Percentiles rank a stretch among this genome's conserved stretches.
Conservation (phyloP, 306 rosid species). For the Lathyrus sativus region DNA sequence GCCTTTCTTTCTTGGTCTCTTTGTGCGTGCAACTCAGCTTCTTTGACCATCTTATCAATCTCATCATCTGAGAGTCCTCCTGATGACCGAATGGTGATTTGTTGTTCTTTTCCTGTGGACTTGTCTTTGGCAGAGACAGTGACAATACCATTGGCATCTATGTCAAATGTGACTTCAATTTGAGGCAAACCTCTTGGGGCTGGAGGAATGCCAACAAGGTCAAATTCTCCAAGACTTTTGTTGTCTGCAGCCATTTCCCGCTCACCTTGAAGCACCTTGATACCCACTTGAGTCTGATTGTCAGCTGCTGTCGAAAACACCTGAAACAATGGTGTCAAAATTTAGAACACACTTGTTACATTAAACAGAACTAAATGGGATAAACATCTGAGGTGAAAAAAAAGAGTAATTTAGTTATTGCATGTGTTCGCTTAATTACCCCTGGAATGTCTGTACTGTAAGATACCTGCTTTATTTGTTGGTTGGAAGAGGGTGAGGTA, state of each 20-base stretch:
- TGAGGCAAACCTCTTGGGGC: constrained; percentile 93
- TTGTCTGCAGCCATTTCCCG: constrained; percentile 95
- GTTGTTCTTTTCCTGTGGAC: constrained; percentile 88
- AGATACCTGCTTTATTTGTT: not conserved
- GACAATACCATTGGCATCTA: constrained; percentile 96
- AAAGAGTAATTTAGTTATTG: not conserved
- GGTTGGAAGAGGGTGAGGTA: not conserved
- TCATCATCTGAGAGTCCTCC: constrained; percentile 91
- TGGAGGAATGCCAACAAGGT: constrained; percentile 87
- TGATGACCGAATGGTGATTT: constrained; percentile 86
- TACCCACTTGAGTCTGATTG: constrained; percentile 93
- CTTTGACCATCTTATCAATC: constrained; percentile 86
- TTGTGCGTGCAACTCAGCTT: constrained; percentile 90
- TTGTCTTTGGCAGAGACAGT: constrained; percentile 98
- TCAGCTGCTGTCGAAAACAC: constrained; percentile 92
- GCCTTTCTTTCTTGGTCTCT: constrained; percentile 84
- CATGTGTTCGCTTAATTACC: not conserved
- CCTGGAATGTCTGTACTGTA: not conserved
- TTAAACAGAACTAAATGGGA: not conserved
- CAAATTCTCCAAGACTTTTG: constrained; percentile 87
- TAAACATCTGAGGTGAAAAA: not conserved
- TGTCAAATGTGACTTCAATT: constrained; percentile 90
- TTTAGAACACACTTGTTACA: constrained; percentile 25
- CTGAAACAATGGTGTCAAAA: constrained; percentile 41
- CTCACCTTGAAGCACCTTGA: constrained; percentile 94